Percentiles rank a stretch among this genome's conserved stretches.
These are phyloP conservation scores for Candida ulmi DNA, from an alignment of 805 yeast genomes.

Conservation along the genomic window DNA sequence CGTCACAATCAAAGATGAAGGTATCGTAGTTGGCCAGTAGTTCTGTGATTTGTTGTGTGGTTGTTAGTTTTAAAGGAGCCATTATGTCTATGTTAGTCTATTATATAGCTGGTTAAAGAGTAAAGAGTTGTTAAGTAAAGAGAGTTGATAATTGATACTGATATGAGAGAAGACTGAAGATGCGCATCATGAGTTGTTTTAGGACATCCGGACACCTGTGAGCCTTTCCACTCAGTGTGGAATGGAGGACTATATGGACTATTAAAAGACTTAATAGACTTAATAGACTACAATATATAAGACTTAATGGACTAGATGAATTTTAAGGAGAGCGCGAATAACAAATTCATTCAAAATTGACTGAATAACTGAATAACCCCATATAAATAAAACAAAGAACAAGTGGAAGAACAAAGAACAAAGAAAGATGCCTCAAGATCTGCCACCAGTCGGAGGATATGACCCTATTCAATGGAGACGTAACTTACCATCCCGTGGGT, in stretches of 20 bases:
- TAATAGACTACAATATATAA: no score
- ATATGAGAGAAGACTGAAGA: background rate
- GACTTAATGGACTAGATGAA: no score
- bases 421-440: constrained; percentile 48
- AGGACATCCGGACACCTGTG: no score
- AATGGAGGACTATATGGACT: no score
- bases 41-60: constrained; percentile 41
- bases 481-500: constrained; percentile 79
- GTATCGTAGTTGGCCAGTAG: constrained; percentile 70
- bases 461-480: constrained; percentile 87
- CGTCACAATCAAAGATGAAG: constrained; percentile 94
- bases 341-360: no score
- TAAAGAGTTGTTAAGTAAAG: no score
- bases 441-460: constrained; percentile 85
- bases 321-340: no score
- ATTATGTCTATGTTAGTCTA: constrained; percentile 1
- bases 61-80: constrained; percentile 39
- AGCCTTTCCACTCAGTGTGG: no score
- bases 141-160: no score
- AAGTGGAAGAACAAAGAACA: background rate
- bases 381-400: background rate
- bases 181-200: background rate
- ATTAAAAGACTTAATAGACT: no score
- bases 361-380: no score
- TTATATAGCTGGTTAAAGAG: no score